Evolutionary conservation across 108 stramenopile genomes (phyloP), one percentile per base, ranked within the genome.

Genomic region (Skeletonema costatum): DNA sequence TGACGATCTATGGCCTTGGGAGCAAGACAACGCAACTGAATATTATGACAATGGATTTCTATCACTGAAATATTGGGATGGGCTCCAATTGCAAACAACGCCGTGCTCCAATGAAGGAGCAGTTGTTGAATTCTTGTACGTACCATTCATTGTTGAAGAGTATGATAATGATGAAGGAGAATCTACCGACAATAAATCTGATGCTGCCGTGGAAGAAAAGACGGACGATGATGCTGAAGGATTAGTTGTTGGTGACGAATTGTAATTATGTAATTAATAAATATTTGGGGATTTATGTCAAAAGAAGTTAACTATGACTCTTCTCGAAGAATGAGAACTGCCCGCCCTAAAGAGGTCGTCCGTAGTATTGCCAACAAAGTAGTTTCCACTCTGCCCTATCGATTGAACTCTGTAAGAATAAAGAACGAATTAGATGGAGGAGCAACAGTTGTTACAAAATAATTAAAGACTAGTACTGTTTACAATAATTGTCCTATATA

Each of bases 91-190:
- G 36, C 78, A 88, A 50, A 71, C 91, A 13, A 95, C 89, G 2
- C 85, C 81, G 21, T 95, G 94, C 70, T 90, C 88, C 0, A 93
- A 95, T 74, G 65, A 32, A 38, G 91, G 82, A 60, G 90, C 89
- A 9, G 87, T 95, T 19, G 81, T 95, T 38, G 86, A 95, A 66
- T 95, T 87, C 83, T 76, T 82, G 5, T 87, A 87, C 60, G 91
- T 95, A 11, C 94, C 94, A 31, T 95, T 89, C 69, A 93, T 95
- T 74, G 69, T 82, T 17, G 84, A 85, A 63, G 76, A 77, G 38
- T 51, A 73, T 30, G 70, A 73, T 21, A 86, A 86, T 13, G 73
- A 75, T 44, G 62, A 61, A 29, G 60, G 60, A 31, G 60, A 61
- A 61, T 21, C 60, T 46, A n/a, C 44, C 44, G 16, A 46, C 44